Evolutionary conservation across 1,284 basidiomycete species (phyloP).

Genomic region (Irpex sp.): DNA sequence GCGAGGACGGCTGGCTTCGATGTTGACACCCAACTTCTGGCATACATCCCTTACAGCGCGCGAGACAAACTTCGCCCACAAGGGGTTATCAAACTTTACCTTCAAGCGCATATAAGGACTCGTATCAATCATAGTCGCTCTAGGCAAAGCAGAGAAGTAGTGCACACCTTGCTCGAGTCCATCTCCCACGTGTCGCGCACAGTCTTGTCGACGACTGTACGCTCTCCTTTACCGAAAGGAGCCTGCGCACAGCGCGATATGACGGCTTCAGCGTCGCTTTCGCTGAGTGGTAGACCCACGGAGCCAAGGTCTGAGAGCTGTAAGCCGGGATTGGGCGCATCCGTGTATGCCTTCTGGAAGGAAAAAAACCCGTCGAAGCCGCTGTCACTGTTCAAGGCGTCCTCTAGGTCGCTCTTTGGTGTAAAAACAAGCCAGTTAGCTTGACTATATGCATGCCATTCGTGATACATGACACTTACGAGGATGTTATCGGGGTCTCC

Average conservation of each 20-base stretch:
- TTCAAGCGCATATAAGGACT: neutral
- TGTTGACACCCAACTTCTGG: neutral
- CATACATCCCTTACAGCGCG: neutral
- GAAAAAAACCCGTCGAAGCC: neutral
- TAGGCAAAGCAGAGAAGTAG: neutral
- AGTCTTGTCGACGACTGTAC: neutral
- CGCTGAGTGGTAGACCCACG: neutral
- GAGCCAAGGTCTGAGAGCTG: neutral
- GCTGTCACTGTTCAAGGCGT: no score
- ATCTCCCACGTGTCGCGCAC: slow-evolving; percentile 1
- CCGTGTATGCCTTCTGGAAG: neutral
- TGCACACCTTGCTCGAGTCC: neutral
- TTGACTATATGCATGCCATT: no score
- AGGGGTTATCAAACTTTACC: neutral
- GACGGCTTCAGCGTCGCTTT: neutral
- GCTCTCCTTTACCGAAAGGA: neutral
- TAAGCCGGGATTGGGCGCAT: neutral
- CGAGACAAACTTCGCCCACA: neutral
- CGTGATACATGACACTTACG: no score
- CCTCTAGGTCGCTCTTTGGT: no score
- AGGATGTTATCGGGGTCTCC: no score
- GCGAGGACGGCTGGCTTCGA: neutral
- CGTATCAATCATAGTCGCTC: no score
- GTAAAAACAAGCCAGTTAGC: no score
- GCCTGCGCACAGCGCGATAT: neutral